phyloP scores from a whole-genome alignment of 2,329 filamentous ascomycete genomes.

The Clonostachys chloroleuca region DNA sequence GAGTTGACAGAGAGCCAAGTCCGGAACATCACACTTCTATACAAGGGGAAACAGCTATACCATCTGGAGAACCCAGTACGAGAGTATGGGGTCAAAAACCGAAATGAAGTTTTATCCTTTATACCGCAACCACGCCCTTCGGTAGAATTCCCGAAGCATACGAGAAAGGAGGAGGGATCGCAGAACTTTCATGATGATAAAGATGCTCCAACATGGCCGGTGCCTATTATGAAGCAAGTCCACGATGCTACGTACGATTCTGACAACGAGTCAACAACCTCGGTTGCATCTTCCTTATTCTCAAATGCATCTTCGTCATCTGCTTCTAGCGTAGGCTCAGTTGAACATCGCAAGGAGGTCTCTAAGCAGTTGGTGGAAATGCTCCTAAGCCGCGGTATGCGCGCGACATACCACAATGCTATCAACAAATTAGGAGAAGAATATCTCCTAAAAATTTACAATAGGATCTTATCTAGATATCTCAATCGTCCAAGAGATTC shows the following conservation, averaged over 20 bases:
- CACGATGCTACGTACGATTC: background rate
- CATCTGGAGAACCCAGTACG: conserved; percentile 53
- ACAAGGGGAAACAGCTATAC: conserved; percentile 69
- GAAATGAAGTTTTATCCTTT: conserved; percentile 51
- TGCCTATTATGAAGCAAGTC: too few species aligned
- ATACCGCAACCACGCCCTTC: conserved; percentile 20
- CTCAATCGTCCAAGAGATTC: background rate
- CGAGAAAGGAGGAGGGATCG: too few species aligned
- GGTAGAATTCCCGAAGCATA: too few species aligned
- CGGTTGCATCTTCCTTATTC: background rate
- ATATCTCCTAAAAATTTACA: background rate
- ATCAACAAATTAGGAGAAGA: background rate
- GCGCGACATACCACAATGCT: background rate
- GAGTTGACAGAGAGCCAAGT: conserved; percentile 50
- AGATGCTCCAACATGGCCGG: too few species aligned
- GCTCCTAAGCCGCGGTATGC: background rate
- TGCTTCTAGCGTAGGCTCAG: background rate
- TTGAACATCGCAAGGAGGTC: background rate
- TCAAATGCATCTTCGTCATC: background rate
- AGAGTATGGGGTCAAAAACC: conserved; percentile 58
- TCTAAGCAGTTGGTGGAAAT: background rate
- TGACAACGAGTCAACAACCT: background rate
- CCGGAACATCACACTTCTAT: conserved; percentile 60
- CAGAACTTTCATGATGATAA: too few species aligned
- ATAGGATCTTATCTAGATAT: background rate